Evolutionary conservation across 129 eudicot species (phyloP).

Genomic region (Cynara cardunculus): DNA sequence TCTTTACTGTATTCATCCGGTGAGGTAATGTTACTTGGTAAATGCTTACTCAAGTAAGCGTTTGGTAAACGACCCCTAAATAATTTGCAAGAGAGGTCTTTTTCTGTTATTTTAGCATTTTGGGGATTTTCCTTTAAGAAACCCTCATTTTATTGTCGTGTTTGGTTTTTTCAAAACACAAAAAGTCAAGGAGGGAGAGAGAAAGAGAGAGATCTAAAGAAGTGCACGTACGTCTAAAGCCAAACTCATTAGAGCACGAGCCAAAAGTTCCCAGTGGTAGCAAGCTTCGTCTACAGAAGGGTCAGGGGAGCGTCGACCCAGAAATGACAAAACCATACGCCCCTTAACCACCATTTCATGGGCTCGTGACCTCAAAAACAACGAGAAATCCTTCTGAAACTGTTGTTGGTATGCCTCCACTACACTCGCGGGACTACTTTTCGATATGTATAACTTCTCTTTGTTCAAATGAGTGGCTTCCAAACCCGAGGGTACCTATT

Average conservation of each 20-base stretch:
- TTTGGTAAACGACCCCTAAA: no score
- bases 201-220: neutral
- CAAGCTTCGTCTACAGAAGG: constrained; percentile 36
- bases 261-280: constrained; percentile 48
- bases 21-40: no score
- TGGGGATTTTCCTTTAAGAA: neutral
- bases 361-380: constrained; percentile 48
- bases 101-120: no score
- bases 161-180: no score
- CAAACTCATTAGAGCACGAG: constrained; percentile 44
- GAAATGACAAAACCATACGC: constrained; percentile 50
- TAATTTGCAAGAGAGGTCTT: no score
- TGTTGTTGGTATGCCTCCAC: constrained; percentile 44
- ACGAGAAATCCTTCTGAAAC: constrained; percentile 39
- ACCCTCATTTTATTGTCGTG: neutral
- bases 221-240: constrained; percentile 33
- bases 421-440: constrained; percentile 35
- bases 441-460: constrained; percentile 45
- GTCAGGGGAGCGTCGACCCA: constrained; percentile 36
- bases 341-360: constrained; percentile 47
- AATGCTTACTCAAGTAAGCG: no score
- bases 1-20: no score
- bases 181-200: neutral
- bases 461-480: constrained; percentile 35
- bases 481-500: constrained; percentile 50